Evolutionary conservation across 73 alveolate species (phyloP).

Genomic region (Paramecium sonneborni): DNA sequence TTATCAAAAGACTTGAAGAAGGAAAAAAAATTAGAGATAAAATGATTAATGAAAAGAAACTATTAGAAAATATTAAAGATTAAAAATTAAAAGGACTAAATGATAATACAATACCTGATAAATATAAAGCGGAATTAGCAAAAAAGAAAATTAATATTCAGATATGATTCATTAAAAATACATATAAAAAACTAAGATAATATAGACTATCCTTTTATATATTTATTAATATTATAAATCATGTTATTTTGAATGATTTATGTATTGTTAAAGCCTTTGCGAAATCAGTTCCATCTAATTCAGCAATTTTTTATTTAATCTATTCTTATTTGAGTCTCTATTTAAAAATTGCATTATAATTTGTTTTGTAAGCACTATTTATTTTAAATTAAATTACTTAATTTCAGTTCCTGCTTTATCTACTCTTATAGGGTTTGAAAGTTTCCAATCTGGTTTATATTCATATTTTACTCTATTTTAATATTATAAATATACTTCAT

Average conservation of each 20-base stretch:
- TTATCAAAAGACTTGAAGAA: slow-evolving; percentile 79
- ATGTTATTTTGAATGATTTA: slow-evolving; percentile 58
- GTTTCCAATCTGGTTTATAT: slow-evolving; percentile 61
- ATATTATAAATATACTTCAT: slow-evolving; percentile 22
- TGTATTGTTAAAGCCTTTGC: slow-evolving; percentile 53
- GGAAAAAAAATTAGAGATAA: slow-evolving; percentile 90
- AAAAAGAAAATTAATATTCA: slow-evolving; percentile 76
- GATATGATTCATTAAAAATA: not conserved
- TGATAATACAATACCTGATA: slow-evolving; percentile 79
- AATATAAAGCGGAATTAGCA: slow-evolving; percentile 92
- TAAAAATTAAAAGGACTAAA: slow-evolving; percentile 81
- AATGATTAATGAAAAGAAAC: slow-evolving; percentile 82
- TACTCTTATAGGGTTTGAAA: slow-evolving; percentile 59
- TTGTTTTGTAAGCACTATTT: slow-evolving; percentile 53
- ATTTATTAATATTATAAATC: not conserved
- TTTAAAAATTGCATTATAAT: slow-evolving; percentile 65
- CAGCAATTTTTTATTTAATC: slow-evolving; percentile 47
- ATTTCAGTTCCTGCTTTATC: slow-evolving; percentile 66
- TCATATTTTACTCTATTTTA: slow-evolving; percentile 37
- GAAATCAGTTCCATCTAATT: slow-evolving; percentile 63
- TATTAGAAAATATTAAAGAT: slow-evolving; percentile 86
- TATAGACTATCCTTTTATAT: not conserved
- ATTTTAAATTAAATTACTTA: not conserved
- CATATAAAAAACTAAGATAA: not conserved
- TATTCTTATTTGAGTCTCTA: slow-evolving; percentile 63